Base-by-base conservation (phyloP, 768 basidiomycete species). In the Hygrocybe coccinea region DNA sequence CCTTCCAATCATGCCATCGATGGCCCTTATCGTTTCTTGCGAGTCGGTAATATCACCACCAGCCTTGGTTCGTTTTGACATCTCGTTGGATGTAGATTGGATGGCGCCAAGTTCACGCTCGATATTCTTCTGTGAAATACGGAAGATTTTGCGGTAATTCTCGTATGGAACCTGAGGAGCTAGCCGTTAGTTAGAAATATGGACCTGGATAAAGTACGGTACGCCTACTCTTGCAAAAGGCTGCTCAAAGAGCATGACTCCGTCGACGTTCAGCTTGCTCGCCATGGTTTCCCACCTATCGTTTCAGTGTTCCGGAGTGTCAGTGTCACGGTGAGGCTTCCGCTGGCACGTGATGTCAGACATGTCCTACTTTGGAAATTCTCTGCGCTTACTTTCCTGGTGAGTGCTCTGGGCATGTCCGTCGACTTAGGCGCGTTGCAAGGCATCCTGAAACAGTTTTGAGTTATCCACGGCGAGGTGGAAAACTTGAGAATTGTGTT, bases 141-240 rank as follows among this genome's bases (percentile, higher is more conserved):
- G 84, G 65, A 95, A 94, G n/a, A 86, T 79, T 71, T 88, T 90
- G 62, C 89, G 85, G 64, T 91, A 89, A 62, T 88, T 88, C 74
- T 95, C 92, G 70, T 87, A 90, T 10, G 92, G 92, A 11, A 92
- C 89, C 92, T 95, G 29, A 46, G 39, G 46, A 22, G 52, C 41
- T 33, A 17, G n/a, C n/a, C n/a, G n/a, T n/a, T n/a, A n/a, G n/a
- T n/a, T n/a, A n/a, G n/a, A n/a, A n/a, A 29, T 12, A 14, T 22
- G 22, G 39, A 19, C 36, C 15, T n/a, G 50, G 46, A 24, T 29
- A n/a, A 10, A 19, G 2, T 17, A 43, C 17, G 35, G 37, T 54
- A 22, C 22, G 63, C 79, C 50, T 64, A 91, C 90, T 62, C 85
- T 76, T 14, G 80, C 81, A 69, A 92, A 90, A 0, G 89, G 89